These are phyloP conservation scores for Fusarium sp. DNA, from an alignment of 2,329 filamentous ascomycete species.

Conservation along the genomic window DNA sequence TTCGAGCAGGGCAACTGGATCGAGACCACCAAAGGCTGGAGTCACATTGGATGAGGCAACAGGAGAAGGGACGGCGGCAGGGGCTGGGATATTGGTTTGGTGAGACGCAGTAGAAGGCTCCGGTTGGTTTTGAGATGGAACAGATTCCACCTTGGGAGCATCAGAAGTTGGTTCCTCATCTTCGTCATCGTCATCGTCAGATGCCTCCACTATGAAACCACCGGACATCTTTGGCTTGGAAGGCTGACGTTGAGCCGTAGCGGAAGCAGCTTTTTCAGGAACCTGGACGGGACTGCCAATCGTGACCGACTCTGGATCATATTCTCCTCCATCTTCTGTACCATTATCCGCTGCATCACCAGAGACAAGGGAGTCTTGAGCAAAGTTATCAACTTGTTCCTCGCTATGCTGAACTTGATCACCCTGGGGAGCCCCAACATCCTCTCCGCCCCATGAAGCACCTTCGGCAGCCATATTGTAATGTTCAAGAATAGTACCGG, in stretches of 20 bases:
- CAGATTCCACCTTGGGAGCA: constrained; percentile 20
- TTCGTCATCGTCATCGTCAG: constrained; percentile 70
- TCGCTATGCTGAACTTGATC: constrained; percentile 67
- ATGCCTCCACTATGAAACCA: constrained; percentile 70
- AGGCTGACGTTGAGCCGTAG: constrained; percentile 44
- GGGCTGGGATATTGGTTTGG: constrained; percentile 36
- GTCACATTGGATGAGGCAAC: constrained; percentile 47
- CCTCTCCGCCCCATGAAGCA: constrained; percentile 64
- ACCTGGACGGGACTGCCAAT: constrained; percentile 56
- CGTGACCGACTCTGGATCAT: constrained; percentile 68
- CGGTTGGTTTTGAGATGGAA: constrained; percentile 26
- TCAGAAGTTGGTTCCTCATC: constrained; percentile 55
- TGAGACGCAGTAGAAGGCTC: constrained; percentile 33
- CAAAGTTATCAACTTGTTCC: constrained; percentile 64
- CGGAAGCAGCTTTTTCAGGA: constrained; percentile 44
- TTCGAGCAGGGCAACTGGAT: constrained; percentile 84
- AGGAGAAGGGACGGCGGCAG: constrained; percentile 27
- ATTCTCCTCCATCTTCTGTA: constrained; percentile 66
- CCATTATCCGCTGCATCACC: constrained; percentile 62
- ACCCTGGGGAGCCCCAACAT: constrained; percentile 67
- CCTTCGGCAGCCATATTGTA: constrained; percentile 54
- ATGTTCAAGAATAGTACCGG: constrained; percentile 15
- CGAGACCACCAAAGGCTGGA: constrained; percentile 60
- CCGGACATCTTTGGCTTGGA: constrained; percentile 70
- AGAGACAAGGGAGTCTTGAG: constrained; percentile 58